phyloP scores from a whole-genome alignment of 352 stramenopile genomes.

The Thalassiosira oceanica region DNA sequence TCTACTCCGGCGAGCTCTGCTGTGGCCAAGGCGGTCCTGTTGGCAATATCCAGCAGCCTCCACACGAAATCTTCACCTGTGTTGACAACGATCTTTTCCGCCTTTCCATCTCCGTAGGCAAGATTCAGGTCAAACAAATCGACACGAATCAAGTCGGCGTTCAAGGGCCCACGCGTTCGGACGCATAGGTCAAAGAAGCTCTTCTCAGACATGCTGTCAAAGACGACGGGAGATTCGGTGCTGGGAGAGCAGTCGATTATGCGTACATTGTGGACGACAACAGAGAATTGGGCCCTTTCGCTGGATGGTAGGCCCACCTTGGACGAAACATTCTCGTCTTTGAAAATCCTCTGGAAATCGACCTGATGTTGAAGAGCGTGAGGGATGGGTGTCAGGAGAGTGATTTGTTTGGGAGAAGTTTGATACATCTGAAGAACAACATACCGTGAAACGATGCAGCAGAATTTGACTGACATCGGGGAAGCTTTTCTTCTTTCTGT shows the following conservation, averaged over 20 bases:
- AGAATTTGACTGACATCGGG: conserved; percentile 65
- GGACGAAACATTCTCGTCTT: conserved; percentile 50
- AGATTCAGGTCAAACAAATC: conserved; percentile 80
- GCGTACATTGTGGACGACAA: conserved; percentile 75
- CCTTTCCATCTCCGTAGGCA: conserved; percentile 63
- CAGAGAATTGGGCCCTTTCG: conserved; percentile 72
- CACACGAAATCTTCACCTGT: conserved; percentile 81
- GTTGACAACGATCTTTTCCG: conserved; percentile 73
- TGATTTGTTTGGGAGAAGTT: no score
- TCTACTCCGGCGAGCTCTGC: conserved; percentile 69
- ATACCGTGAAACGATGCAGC: conserved; percentile 71
- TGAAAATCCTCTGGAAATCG: conserved; percentile 81
- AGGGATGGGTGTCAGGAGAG: no score
- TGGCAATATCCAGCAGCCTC: conserved; percentile 75
- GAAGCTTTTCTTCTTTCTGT: conserved; percentile 29
- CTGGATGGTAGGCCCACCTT: conserved; percentile 37
- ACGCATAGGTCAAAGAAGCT: conserved; percentile 81
- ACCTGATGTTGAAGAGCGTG: no score
- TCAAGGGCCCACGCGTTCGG: conserved; percentile 61
- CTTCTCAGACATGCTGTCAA: conserved; percentile 70
- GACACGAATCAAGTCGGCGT: conserved; percentile 74
- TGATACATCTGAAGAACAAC: no score
- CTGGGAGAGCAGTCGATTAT: conserved; percentile 75
- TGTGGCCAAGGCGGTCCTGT: conserved; percentile 71
- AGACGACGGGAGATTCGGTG: conserved; percentile 63